phyloP scores from a whole-genome alignment of 495 filamentous ascomycete genomes.

The Talaromyces ruber region DNA sequence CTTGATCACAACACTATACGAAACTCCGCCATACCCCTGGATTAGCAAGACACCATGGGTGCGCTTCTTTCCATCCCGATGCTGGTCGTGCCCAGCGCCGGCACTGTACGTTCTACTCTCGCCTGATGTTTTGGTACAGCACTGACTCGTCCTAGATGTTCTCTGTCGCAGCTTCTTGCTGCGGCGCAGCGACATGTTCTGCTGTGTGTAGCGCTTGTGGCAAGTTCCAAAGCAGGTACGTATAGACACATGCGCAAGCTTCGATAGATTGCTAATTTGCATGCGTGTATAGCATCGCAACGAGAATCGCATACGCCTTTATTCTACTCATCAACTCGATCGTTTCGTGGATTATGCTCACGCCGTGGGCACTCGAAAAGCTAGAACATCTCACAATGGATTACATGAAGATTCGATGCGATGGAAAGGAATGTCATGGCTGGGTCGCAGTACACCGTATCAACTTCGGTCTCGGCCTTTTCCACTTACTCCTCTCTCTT shows the following conservation, averaged over 20 bases:
- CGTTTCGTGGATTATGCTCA: constrained; percentile 97
- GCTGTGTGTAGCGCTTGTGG: constrained; percentile 91
- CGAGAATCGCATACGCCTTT: constrained; percentile 93
- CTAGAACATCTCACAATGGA: constrained; percentile 83
- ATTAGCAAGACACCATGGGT: constrained; percentile 57
- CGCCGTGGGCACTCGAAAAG: constrained; percentile 95
- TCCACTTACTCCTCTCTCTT: constrained; percentile 78
- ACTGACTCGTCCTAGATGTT: constrained; percentile 49
- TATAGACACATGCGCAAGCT: background rate
- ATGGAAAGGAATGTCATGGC: constrained; percentile 84
- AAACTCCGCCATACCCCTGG: background rate
- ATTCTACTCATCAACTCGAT: constrained; percentile 95
- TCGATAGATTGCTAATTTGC: constrained; percentile 11
- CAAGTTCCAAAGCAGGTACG: constrained; percentile 90
- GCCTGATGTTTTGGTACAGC: background rate
- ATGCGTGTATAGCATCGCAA: constrained; percentile 62
- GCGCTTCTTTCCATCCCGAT: constrained; percentile 85
- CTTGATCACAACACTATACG: background rate
- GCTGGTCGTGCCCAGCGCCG: constrained; percentile 75
- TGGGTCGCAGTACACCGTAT: constrained; percentile 96
- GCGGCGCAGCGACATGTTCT: constrained; percentile 90
- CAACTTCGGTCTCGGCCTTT: constrained; percentile 92
- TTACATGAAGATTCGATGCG: constrained; percentile 88
- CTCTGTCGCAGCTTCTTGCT: constrained; percentile 76
- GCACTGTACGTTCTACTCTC: constrained; percentile 56